These are phyloP conservation scores for Actinomucor elegans DNA, from an alignment of 371 early-diverging fungal species.

Conservation along the genomic window DNA sequence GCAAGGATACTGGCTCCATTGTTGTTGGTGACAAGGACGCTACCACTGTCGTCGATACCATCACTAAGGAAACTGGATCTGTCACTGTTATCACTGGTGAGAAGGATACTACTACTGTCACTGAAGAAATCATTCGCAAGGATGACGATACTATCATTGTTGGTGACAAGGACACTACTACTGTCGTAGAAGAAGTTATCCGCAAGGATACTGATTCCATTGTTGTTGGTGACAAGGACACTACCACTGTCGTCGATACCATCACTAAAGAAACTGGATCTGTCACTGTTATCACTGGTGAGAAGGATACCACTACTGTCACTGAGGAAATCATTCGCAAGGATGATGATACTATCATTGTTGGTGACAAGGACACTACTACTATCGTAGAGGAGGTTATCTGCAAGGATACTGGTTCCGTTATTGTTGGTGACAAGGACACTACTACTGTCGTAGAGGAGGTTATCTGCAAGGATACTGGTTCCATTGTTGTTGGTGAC, in stretches of 20 bases:
- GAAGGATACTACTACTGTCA: neutral
- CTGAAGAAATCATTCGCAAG: no score
- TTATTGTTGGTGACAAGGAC: constrained; percentile 3
- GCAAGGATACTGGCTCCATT: neutral
- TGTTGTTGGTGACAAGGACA: neutral
- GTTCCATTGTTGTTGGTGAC: neutral
- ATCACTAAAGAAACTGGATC: neutral
- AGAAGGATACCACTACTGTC: no score
- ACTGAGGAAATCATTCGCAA: neutral
- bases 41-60: neutral
- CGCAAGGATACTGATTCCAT: neutral
- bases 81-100: neutral
- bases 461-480: neutral
- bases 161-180: no score
- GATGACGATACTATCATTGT: no score
- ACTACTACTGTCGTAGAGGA: no score
- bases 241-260: neutral
- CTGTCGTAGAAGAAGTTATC: no score
- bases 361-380: neutral
- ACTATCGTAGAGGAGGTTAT: no score
- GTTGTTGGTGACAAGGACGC: neutral
- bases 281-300: neutral
- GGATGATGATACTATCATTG: neutral
- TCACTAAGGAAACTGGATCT: neutral
- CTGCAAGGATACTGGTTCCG: neutral